phyloP scores from a whole-genome alignment of 768 basidiomycete species.

The Psilocybe subaeruginosa region DNA sequence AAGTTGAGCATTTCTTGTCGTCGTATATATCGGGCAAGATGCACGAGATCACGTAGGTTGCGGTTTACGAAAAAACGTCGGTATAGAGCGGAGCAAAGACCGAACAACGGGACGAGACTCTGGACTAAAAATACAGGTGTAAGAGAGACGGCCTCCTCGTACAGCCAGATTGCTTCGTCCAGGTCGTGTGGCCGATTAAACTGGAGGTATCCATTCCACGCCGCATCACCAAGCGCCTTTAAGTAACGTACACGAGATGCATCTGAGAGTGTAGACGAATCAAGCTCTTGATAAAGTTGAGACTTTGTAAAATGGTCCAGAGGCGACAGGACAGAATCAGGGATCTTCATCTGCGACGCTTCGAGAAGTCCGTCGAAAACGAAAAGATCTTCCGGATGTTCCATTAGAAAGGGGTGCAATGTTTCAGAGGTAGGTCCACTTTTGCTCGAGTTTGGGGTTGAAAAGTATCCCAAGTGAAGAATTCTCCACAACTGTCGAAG shows the following conservation, averaged over 20 bases:
- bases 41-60: conserved; percentile 3
- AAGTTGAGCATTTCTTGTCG: conserved; percentile 4
- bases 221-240: conserved; percentile 1
- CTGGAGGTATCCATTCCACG: conserved; percentile 7
- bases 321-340: background rate
- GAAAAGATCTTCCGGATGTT: conserved; percentile 7
- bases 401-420: conserved; percentile 7
- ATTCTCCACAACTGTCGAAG: background rate
- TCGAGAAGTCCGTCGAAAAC: conserved; percentile 1
- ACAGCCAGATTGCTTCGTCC: conserved; percentile 11
- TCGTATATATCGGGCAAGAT: conserved; percentile 4
- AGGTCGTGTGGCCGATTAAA: background rate
- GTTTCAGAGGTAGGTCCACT: background rate
- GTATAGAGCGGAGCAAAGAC: conserved; percentile 10
- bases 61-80: conserved; percentile 6
- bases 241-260: conserved; percentile 2
- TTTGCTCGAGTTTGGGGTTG: background rate
- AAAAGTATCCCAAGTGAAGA: background rate
- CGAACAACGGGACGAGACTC: conserved; percentile 5
- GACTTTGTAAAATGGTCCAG: background rate
- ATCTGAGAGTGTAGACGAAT: background rate
- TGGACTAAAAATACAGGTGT: background rate
- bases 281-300: background rate
- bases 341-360: background rate
- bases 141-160: conserved; percentile 4